Base-by-base conservation (phyloP, 148 eudicot genomes). In the Pharnaceum exiguum region DNA sequence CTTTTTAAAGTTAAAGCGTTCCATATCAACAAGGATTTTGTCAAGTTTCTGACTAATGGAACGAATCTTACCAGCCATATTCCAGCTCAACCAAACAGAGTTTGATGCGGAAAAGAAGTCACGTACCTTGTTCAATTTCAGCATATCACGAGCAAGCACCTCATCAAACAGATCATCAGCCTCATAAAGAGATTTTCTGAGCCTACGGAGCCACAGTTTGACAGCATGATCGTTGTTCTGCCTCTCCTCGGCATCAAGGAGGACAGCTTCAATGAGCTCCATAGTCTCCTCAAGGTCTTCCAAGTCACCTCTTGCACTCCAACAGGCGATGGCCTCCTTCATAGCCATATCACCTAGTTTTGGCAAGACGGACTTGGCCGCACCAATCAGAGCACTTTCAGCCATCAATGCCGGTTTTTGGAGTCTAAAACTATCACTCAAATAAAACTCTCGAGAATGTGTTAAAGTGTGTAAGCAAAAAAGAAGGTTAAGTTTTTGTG, bases 141-240 rank as follows among this genome's bases (percentile, higher is more conserved):
- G 5, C n/a, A 57, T n/a, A 5, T 60, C 65, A 26, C 49, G 22
- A 0, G 63, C 52, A 5, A 36, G 57, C 13, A 66, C 25, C 33
- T 75, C 79, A 31, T 70, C 72, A 5, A 66, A 39, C 30, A 69
- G 21, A 28, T 65, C 74, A 29, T 69, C 70, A 8, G 57, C 70
- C 7, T 10, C 60, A 29, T 70, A 71, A 4, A 69, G 37, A 4
- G 38, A 68, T 12, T 23, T 23, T 22, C 45, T 35, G 3, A 75
- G 79, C 60, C 44, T 57, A 10, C 48, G 43, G 9, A 69, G 63
- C 71, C 71, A 72, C 36, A 15, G 36, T 4, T 16, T 38, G 2
- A 72, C 31, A 16, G 24, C 15, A 18, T 26, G 59, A 39, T 59
- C 58, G 23, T 63, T 51, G 8, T 31, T 23, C 28, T 65, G 61